phyloP scores from a whole-genome alignment of 2,329 filamentous ascomycete species.

The Fusarium compactum region DNA sequence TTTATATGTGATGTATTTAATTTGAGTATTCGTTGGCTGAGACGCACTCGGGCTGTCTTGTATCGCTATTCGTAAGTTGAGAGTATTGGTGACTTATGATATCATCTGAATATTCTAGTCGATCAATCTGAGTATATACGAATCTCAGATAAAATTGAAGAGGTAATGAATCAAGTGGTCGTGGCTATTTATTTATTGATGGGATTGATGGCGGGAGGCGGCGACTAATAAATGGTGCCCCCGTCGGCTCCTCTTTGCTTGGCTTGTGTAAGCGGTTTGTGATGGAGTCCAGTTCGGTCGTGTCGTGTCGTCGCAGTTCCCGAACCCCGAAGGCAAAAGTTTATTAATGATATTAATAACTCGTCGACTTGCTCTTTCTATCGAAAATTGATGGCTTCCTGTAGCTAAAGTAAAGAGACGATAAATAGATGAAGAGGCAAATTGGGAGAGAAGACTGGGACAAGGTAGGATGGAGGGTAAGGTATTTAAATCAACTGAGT shows the following conservation, averaged over 20 bases:
- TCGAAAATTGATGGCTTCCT: not conserved
- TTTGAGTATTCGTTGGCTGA: slow-evolving; percentile 1
- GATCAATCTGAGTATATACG: not conserved
- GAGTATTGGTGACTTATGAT: slow-evolving; percentile 20
- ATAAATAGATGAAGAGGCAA: not conserved
- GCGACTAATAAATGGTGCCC: slow-evolving; percentile 26
- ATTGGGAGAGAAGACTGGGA: not conserved
- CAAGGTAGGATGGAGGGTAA: slow-evolving; percentile 15
- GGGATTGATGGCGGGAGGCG: slow-evolving; percentile 20
- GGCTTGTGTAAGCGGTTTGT: slow-evolving; percentile 39
- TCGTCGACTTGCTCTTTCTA: not conserved
- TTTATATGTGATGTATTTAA: slow-evolving; percentile 2
- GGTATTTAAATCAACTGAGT: slow-evolving; percentile 39
- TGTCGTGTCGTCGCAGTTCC: slow-evolving; percentile 26
- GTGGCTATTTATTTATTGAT: slow-evolving; percentile 1
- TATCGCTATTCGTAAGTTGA: not conserved
- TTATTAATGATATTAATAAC: slow-evolving; percentile 4
- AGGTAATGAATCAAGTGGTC: not conserved
- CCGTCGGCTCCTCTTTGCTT: slow-evolving; percentile 19
- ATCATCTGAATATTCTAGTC: slow-evolving; percentile 24
- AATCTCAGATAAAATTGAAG: not conserved
- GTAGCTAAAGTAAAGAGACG: not conserved
- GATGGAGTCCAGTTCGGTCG: slow-evolving; percentile 14
- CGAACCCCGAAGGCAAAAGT: slow-evolving; percentile 34
- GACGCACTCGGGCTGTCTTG: slow-evolving; percentile 26